Base-by-base conservation (phyloP, 2,329 filamentous ascomycete species). In the Aspergillus niger region DNA sequence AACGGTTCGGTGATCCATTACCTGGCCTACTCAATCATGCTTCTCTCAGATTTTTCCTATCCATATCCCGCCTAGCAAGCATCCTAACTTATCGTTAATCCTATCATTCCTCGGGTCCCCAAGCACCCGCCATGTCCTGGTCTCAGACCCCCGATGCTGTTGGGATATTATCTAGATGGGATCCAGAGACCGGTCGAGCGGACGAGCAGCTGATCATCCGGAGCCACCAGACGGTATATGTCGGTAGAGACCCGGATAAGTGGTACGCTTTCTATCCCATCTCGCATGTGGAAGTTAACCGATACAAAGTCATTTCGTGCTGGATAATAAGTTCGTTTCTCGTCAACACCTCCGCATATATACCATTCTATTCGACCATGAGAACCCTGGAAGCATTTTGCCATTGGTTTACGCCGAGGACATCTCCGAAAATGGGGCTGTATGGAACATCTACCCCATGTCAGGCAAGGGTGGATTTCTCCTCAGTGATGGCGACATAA, bases 371-470 rank as follows among this genome's bases (percentile, higher is more conserved):
- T 79, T 76, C 58, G 76, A 80, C 59, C 66, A 74, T 36, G 74
- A 77, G 2, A 72, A 77, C 17, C 70, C 70, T 0, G 59, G 67
- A 13, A 68, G 75, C 22, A 64, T 80, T n/a, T 69, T 73, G 2
- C 75, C 77, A 1, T 68, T 81, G 22, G 74, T 81, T 5, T 81
- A 80, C 58, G 78, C 75, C 3, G 70, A 80, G 60, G 76, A 81
- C 63, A 48, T 78, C 1, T 81, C 80, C 2, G 65, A 64, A 24
- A 79, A 80, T 58, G 78, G 79, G 4, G 76, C 72, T 0, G 65
- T 64, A 22, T 80, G 77, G 76, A 79, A 79, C 58, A 72, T 67
- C 1, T 68, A 69, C 28, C 60, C 64, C 11, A 77, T 79, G 60
- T 72, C 69, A 56, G 69, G 66, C 0, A 72, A 69, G 44, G 71